Conservation (phyloP, 108 stramenopile species). For the Skeletonema costatum region DNA sequence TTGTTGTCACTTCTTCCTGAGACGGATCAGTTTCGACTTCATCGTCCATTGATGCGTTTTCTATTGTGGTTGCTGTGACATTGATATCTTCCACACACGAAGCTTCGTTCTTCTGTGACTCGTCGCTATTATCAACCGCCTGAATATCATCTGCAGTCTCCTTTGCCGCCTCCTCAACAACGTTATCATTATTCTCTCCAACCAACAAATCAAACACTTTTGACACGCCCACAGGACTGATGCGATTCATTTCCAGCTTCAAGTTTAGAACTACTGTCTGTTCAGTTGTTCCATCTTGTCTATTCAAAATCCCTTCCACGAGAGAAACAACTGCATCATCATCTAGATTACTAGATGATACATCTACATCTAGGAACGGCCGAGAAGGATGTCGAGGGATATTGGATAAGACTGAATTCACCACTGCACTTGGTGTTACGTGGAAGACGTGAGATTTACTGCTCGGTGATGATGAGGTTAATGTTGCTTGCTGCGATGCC, state of each 20-base stretch:
- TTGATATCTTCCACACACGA: neutral
- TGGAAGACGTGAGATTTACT: slow-evolving; percentile 27
- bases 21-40: neutral
- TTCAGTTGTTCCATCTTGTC: neutral
- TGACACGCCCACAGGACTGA: slow-evolving; percentile 42
- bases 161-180: slow-evolving; percentile 3
- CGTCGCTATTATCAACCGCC: neutral
- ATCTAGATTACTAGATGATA: slow-evolving; percentile 25
- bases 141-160: slow-evolving; percentile 7
- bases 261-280: slow-evolving; percentile 2
- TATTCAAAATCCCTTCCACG: slow-evolving; percentile 20
- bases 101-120: neutral
- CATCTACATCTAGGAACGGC: slow-evolving; percentile 31
- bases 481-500: neutral
- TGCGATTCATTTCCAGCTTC: slow-evolving; percentile 39
- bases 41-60: neutral
- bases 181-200: slow-evolving; percentile 14
- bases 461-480: neutral
- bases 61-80: neutral
- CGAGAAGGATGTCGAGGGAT: neutral
- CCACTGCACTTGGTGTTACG: slow-evolving; percentile 1
- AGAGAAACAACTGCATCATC: slow-evolving; percentile 25
- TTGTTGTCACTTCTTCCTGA: neutral
- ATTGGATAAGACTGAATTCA: slow-evolving; percentile 25
- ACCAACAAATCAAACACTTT: slow-evolving; percentile 36